Percentiles rank a stretch among this genome's conserved stretches.
Evolutionary conservation across 2,329 filamentous ascomycete genomes (phyloP).

Genomic region (Dendrostoma leiphaemia): DNA sequence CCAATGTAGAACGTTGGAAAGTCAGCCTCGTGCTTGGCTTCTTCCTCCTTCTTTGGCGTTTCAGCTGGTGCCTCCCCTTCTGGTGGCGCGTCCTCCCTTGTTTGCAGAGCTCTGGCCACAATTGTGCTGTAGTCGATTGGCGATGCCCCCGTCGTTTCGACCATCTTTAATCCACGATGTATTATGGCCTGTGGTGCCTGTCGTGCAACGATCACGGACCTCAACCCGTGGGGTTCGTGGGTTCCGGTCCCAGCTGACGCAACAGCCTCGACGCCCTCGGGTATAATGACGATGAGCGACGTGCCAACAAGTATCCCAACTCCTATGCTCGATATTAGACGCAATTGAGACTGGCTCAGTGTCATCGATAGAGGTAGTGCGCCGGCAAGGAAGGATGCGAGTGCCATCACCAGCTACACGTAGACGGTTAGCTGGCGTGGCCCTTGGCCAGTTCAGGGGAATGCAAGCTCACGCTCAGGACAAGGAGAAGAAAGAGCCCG

Average conservation of each 20-base stretch:
- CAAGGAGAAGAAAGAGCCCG: conserved; percentile 33
- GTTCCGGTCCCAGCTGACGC: conserved; percentile 53
- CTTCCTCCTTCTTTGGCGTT: conserved; percentile 18
- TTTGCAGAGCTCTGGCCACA: conserved; percentile 5
- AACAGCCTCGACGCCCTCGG: conserved; percentile 90
- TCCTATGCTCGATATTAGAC: conserved; percentile 86
- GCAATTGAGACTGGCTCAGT: conserved; percentile 81
- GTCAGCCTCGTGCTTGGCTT: conserved; percentile 35
- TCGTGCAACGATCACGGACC: conserved; percentile 14
- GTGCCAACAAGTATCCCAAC: conserved; percentile 94
- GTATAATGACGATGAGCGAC: conserved; percentile 94
- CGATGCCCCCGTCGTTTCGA: background rate
- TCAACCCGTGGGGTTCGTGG: conserved; percentile 33
- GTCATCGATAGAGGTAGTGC: conserved; percentile 86
- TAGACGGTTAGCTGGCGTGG: conserved; percentile 22
- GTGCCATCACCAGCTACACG: conserved; percentile 33
- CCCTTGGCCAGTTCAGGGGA: conserved; percentile 7
- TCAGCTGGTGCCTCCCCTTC: conserved; percentile 16
- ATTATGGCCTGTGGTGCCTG: background rate
- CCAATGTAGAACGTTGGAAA: conserved; percentile 77
- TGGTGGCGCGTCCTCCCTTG: conserved; percentile 29
- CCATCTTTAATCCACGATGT: background rate
- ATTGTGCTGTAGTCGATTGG: conserved; percentile 1
- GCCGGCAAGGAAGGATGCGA: conserved; percentile 81
- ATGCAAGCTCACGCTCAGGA: conserved; percentile 29